phyloP scores from a whole-genome alignment of 2,329 filamentous ascomycete species.

The Fusarium hainanense region DNA sequence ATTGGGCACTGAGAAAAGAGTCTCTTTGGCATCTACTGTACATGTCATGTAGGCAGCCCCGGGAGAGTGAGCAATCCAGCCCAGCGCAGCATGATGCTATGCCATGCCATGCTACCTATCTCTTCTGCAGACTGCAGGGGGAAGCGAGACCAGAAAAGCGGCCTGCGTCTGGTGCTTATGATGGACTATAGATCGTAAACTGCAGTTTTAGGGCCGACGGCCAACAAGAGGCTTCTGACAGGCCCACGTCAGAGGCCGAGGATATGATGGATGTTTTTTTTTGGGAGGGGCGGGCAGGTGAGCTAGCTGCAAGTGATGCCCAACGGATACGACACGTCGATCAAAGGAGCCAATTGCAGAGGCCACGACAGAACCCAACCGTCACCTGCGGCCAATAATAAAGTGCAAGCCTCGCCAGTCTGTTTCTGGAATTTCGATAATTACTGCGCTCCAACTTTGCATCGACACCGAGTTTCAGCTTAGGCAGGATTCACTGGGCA shows the following conservation, averaged over 20 bases:
- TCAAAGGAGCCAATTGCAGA: conserved; percentile 11
- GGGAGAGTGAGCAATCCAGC: conserved; percentile 4
- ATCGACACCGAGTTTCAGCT: conserved; percentile 30
- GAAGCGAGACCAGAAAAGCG: conserved; percentile 15
- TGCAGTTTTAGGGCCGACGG: conserved; percentile 15
- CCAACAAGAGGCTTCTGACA: conserved; percentile 21
- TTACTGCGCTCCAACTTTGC: conserved; percentile 12
- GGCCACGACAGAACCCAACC: conserved; percentile 21
- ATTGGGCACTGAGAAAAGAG: conserved; percentile 24
- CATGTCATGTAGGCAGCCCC: conserved; percentile 14
- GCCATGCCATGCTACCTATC: conserved; percentile 1
- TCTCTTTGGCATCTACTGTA: not conserved
- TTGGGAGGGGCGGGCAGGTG: conserved; percentile 14
- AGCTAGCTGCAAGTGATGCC: conserved; percentile 33
- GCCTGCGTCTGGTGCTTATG: conserved; percentile 28
- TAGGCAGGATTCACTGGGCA: conserved; percentile 35
- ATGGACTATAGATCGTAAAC: conserved; percentile 18
- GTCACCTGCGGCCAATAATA: conserved; percentile 25
- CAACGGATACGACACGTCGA: conserved; percentile 36
- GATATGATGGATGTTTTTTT: not conserved
- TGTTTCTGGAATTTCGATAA: conserved; percentile 18
- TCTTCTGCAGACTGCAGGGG: conserved; percentile 12
- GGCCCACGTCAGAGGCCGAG: conserved; percentile 26
- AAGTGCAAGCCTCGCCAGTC: conserved; percentile 29
- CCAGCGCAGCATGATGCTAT: conserved; percentile 1